Percentiles rank a stretch among this genome's conserved stretches.
Conservation (phyloP, 1,284 basidiomycete species). For the Fomes fomentarius region DNA sequence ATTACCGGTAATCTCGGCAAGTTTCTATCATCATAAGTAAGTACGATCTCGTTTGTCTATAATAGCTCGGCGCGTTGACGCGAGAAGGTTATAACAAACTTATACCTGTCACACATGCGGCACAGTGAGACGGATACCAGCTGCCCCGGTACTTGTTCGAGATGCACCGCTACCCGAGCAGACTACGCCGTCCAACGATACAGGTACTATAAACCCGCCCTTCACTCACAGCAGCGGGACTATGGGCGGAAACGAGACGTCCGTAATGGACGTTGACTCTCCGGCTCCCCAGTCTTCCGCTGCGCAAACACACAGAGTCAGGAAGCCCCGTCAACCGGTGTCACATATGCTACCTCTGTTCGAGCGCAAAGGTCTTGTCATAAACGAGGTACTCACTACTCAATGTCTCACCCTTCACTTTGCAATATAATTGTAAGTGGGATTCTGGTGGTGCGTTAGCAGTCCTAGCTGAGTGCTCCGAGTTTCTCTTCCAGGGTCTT, state of each 20-base stretch:
- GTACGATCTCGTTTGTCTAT: neutral
- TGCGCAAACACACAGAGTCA: neutral
- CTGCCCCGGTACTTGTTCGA: constrained; percentile 46
- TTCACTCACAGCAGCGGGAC: neutral
- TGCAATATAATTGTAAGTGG: too few relatives aligned
- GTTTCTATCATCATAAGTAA: too few relatives aligned
- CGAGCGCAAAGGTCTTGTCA: constrained; percentile 62
- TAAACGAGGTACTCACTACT: too few relatives aligned
- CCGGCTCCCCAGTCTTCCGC: constrained; percentile 1
- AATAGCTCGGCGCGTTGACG: constrained; percentile 58
- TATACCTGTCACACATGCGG: constrained; percentile 62
- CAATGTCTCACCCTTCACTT: too few relatives aligned
- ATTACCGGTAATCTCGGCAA: too few relatives aligned
- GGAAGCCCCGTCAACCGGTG: constrained; percentile 7
- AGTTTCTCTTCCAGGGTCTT: too few relatives aligned
- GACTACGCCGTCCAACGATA: neutral
- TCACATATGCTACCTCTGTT: constrained; percentile 55
- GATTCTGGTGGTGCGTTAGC: too few relatives aligned
- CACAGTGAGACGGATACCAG: constrained; percentile 61
- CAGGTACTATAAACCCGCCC: too few relatives aligned
- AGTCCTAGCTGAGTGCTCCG: too few relatives aligned
- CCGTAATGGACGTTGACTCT: constrained; percentile 13
- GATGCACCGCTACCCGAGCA: constrained; percentile 4
- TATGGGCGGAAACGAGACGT: neutral
- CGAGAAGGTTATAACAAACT: constrained; percentile 52